phyloP scores from a whole-genome alignment of 2,329 filamentous ascomycete genomes.

The Pseudogymnoascus sp. region DNA sequence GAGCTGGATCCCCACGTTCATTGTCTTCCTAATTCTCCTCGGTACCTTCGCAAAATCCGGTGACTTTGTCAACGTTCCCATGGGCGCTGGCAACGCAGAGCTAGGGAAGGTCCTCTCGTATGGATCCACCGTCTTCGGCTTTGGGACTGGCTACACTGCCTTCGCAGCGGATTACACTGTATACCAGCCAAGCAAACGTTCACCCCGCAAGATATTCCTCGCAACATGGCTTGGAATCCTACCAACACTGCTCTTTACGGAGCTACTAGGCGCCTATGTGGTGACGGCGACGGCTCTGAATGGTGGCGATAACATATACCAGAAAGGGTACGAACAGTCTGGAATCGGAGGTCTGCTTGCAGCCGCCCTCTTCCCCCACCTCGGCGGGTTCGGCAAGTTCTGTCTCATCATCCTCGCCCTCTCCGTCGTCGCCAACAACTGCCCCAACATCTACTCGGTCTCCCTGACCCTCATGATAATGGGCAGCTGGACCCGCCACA shows the following conservation, averaged over 20 bases:
- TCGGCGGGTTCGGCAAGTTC: conserved; percentile 65
- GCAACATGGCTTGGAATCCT: conserved; percentile 63
- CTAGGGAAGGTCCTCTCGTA: conserved; percentile 57
- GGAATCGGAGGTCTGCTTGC: conserved; percentile 60
- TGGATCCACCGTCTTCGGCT: conserved; percentile 57
- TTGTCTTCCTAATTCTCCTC: conserved; percentile 65
- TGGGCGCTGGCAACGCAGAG: conserved; percentile 50
- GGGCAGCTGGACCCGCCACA: conserved; percentile 45
- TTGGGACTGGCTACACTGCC: conserved; percentile 65
- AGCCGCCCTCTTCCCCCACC: conserved; percentile 52
- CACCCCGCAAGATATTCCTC: conserved; percentile 55
- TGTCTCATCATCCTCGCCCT: conserved; percentile 59
- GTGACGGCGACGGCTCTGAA: conserved; percentile 55
- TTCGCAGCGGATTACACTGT: conserved; percentile 75
- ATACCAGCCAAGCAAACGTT: conserved; percentile 59
- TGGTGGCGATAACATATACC: conserved; percentile 45
- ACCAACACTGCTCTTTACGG: conserved; percentile 63
- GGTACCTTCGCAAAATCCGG: conserved; percentile 61
- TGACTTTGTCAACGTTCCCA: conserved; percentile 53
- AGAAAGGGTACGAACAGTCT: conserved; percentile 44
- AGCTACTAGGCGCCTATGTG: conserved; percentile 64
- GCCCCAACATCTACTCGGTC: conserved; percentile 64
- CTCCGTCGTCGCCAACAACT: conserved; percentile 63
- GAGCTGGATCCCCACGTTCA: conserved; percentile 64
- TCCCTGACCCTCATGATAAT: conserved; percentile 60